Conservation (phyloP, 306 rosid genomes). For the Dryas drummondii region DNA sequence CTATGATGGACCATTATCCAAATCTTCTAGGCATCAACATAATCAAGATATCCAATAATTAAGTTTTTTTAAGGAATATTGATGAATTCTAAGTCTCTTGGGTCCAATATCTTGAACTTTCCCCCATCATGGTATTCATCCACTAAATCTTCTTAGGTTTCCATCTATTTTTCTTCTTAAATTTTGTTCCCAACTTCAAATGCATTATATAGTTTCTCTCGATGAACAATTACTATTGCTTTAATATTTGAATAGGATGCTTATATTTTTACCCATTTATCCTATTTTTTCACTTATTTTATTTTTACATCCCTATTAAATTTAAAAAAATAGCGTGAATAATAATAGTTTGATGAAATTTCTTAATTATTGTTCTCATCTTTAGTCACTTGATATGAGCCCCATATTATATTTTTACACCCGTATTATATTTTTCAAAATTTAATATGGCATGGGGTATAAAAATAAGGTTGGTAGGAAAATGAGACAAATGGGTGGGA, state of each 20-base stretch:
- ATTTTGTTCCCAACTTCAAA: background rate
- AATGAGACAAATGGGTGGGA: too few species aligned
- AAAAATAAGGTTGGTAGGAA: too few species aligned
- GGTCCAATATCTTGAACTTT: background rate
- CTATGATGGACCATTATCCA: background rate
- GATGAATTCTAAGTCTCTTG: background rate
- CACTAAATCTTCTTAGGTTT: background rate
- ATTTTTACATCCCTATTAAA: too few species aligned
- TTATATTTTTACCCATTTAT: too few species aligned
- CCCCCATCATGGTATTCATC: background rate
- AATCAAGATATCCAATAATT: background rate
- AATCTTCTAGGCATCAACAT: background rate
- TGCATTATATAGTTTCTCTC: background rate
- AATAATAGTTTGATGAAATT: too few species aligned
- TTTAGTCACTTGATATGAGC: too few species aligned
- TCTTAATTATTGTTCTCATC: too few species aligned
- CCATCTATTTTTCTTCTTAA: background rate
- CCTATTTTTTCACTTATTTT: rapidly evolving
- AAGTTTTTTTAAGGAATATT: background rate
- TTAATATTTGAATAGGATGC: background rate
- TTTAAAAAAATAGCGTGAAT: too few species aligned
- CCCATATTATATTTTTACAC: too few species aligned
- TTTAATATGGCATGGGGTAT: too few species aligned
- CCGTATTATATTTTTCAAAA: too few species aligned
- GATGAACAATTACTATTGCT: background rate